phyloP scores from a whole-genome alignment of 116 monocot genomes.

The Phalaenopsis hybrid region DNA sequence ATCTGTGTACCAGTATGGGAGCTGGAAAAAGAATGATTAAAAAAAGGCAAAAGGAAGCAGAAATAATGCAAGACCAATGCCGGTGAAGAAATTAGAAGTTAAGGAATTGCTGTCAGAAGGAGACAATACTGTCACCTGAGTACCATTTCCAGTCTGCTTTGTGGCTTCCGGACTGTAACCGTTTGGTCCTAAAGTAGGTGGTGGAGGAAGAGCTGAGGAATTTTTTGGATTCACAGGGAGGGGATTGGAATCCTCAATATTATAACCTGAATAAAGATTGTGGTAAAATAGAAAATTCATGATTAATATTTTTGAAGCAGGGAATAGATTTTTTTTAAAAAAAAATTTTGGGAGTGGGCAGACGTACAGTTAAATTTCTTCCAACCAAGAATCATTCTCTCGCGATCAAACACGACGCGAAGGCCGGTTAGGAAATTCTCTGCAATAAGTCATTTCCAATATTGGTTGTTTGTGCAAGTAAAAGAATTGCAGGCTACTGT shows the following conservation, averaged over 20 bases:
- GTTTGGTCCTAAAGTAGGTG: slow-evolving; percentile 14
- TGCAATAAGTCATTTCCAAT: slow-evolving; percentile 17
- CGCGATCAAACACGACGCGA: slow-evolving; percentile 76
- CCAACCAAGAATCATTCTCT: slow-evolving; percentile 79
- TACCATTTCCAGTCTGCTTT: slow-evolving; percentile 21
- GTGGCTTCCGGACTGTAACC: slow-evolving; percentile 38
- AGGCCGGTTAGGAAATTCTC: slow-evolving; percentile 97
- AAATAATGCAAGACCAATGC: slow-evolving; percentile 10
- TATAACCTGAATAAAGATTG: slow-evolving; percentile 41
- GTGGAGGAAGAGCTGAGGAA: slow-evolving; percentile 25
- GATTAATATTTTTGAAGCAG: not conserved
- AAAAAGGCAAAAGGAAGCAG: slow-evolving; percentile 20
- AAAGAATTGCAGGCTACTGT: not conserved
- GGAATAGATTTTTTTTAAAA: too few relatives aligned
- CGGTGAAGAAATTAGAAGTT: not conserved
- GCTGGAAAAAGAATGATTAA: slow-evolving; percentile 21
- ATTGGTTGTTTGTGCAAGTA: not conserved
- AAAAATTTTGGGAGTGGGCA: not conserved
- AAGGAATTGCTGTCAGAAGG: slow-evolving; percentile 18
- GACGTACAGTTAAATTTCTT: slow-evolving; percentile 75
- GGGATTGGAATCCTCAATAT: slow-evolving; percentile 44
- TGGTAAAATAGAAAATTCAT: not conserved
- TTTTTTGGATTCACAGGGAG: slow-evolving; percentile 43
- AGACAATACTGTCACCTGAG: slow-evolving; percentile 32
- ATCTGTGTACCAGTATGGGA: not conserved